These are phyloP conservation scores for Schizochytrium sp. DNA, from an alignment of 108 stramenopile genomes.

Conservation along the genomic window DNA sequence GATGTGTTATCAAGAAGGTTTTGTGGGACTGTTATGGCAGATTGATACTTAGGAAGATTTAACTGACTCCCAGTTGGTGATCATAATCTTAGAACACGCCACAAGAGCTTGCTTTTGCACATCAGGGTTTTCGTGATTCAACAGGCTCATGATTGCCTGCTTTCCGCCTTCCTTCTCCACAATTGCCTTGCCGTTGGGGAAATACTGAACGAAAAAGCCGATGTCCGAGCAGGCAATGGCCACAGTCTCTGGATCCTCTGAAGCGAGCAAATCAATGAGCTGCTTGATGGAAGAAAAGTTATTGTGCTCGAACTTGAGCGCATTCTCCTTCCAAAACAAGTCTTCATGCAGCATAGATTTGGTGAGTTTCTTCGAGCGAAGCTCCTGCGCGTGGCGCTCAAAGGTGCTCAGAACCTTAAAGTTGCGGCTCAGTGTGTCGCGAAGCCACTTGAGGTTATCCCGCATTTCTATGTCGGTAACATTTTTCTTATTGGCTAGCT, in stretches of 20 bases:
- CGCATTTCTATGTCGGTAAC: neutral
- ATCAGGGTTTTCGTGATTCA: slow-evolving; percentile 90
- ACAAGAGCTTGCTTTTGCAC: slow-evolving; percentile 93
- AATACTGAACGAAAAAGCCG: slow-evolving; percentile 95
- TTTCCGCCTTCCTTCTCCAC: slow-evolving; percentile 91
- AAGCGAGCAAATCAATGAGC: slow-evolving; percentile 84
- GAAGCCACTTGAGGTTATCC: slow-evolving; percentile 5
- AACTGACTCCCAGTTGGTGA: slow-evolving; percentile 65
- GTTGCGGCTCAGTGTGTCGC: slow-evolving; percentile 48
- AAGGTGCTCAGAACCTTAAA: slow-evolving; percentile 61
- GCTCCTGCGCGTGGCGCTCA: slow-evolving; percentile 62
- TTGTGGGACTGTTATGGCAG: no score
- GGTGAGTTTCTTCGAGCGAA: slow-evolving; percentile 66
- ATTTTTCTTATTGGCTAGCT: slow-evolving; percentile 18
- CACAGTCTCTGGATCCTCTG: slow-evolving; percentile 85
- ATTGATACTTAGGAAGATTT: neutral
- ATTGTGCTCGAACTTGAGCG: slow-evolving; percentile 69
- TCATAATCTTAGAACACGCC: slow-evolving; percentile 96
- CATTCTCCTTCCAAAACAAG: slow-evolving; percentile 77
- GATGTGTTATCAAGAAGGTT: no score
- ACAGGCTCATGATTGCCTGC: slow-evolving; percentile 90
- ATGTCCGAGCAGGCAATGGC: slow-evolving; percentile 96
- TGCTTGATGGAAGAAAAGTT: slow-evolving; percentile 77
- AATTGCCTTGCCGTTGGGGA: slow-evolving; percentile 90
- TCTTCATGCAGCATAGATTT: slow-evolving; percentile 75